Evolutionary conservation across 495 filamentous ascomycete species (phyloP), one percentile per base, ranked within the genome.

Genomic region (Penicillium simplicissimum): DNA sequence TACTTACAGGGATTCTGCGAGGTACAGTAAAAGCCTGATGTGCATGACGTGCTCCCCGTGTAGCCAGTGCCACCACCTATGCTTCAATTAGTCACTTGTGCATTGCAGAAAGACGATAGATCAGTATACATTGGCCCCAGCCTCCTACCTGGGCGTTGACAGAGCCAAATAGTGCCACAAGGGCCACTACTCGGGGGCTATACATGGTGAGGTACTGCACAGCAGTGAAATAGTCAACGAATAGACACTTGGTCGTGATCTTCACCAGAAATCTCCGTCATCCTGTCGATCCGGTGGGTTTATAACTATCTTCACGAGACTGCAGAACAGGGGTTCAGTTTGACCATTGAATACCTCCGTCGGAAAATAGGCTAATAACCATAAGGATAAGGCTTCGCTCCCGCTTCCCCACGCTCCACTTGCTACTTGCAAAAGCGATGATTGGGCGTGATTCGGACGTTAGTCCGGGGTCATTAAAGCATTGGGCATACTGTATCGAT

Each of bases 1-100:
- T 1, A 38, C 58, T 37, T 52, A 67, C 65, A 67, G 4, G 58
- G n/a, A 58, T 67, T 67, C 54, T 67, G 65, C 28, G 65, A 67
- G 52, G 57, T 43, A 61, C 65, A 67, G n/a, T 40, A 38, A 34
- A 17, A 67, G 15, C 65, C 61, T 0, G 37, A 55, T 25, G 51
- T 59, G 42, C 65, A 67, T 15, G 19, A 57, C 2, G 64, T 63
- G 43, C 65, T 64, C 28, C 65, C 61, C 2, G 65, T 40, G 42
- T 64, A 67, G 4, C 61, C 61, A 40, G 3, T 52, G 13, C 65
- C 65, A 48, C 65, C 65, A 37, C 65, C 65, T 38, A 25, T 31
- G 2, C 3, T 8, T 51, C 15, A 57, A 52, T 52, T 13, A 52
- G 48, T 52, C n/a, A 1, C 19, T 19, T 42, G 8, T 21, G 8